Percentiles rank a stretch among this genome's conserved stretches.
phyloP scores from a whole-genome alignment of 352 stramenopile genomes.

The Pythium coloratum region DNA sequence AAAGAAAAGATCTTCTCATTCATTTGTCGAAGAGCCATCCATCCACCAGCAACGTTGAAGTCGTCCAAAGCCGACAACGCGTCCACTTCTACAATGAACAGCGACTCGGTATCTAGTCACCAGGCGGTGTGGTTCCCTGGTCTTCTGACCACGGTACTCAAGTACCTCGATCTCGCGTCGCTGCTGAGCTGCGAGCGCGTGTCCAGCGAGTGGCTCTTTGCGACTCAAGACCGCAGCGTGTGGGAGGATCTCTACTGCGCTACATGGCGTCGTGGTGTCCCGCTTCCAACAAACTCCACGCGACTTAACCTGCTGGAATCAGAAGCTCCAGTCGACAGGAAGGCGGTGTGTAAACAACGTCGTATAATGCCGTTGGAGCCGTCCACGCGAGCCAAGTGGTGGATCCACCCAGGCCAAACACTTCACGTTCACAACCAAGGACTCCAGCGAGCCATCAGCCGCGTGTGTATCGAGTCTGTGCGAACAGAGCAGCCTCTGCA shows the following conservation, averaged over 20 bases:
- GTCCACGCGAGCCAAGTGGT: conserved; percentile 35
- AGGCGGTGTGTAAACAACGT: conserved; percentile 22
- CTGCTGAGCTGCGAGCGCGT: conserved; percentile 25
- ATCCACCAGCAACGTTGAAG: no score
- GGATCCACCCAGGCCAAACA: conserved; percentile 23
- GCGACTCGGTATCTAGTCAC: not conserved
- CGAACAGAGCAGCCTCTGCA: conserved; percentile 21
- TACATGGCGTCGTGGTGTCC: conserved; percentile 10
- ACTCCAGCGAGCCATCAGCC: conserved; percentile 26
- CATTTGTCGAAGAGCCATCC: not conserved
- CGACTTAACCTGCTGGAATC: not conserved
- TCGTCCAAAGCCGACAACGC: not conserved
- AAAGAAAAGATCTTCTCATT: not conserved
- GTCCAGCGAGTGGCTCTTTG: conserved; percentile 17
- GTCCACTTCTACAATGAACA: not conserved
- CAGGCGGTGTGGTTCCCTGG: conserved; percentile 10
- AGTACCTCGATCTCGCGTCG: conserved; percentile 28
- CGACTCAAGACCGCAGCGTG: conserved; percentile 10
- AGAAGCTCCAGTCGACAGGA: conserved; percentile 18
- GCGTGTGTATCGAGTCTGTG: conserved; percentile 35
- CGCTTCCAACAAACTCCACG: not conserved
- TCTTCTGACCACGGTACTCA: conserved; percentile 20
- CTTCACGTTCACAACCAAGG: conserved; percentile 40
- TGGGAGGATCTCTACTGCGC: conserved; percentile 31
- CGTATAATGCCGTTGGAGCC: conserved; percentile 12